Conservation (phyloP, 116 monocot species). For the Iris pallida region DNA sequence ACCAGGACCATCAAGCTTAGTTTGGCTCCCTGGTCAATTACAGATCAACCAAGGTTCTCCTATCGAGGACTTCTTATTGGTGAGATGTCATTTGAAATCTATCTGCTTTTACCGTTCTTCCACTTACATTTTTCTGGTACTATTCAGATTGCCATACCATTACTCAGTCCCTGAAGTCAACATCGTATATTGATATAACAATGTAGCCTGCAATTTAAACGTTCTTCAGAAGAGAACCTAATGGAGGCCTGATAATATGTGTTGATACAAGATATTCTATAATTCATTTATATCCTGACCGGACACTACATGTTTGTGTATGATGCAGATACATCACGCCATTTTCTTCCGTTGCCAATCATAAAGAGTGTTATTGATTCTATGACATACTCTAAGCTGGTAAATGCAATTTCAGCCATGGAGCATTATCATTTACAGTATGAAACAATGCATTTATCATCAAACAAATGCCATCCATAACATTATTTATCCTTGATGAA, state of each 20-base stretch:
- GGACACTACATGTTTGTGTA: constrained; percentile 1
- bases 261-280: background rate
- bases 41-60: constrained; percentile 75
- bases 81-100: constrained; percentile 24
- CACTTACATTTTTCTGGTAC: too few species aligned
- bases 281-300: background rate
- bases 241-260: background rate
- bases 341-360: constrained; percentile 62
- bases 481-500: too few species aligned
- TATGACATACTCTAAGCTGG: constrained; percentile 88
- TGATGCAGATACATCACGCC: constrained; percentile 84
- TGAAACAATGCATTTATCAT: too few species aligned
- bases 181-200: too few species aligned
- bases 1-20: constrained; percentile 47
- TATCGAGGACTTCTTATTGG: constrained; percentile 92
- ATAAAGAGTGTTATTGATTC: constrained; percentile 90
- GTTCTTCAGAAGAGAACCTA: too few species aligned
- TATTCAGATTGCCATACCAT: background rate
- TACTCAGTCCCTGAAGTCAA: background rate
- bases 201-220: too few species aligned
- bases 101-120: too few species aligned
- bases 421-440: too few species aligned
- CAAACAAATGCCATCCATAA: too few species aligned
- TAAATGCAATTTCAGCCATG: constrained; percentile 29
- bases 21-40: constrained; percentile 66